Conservation (phyloP, 805 yeast species). For the Wickerhamiella hasegawae region DNA sequence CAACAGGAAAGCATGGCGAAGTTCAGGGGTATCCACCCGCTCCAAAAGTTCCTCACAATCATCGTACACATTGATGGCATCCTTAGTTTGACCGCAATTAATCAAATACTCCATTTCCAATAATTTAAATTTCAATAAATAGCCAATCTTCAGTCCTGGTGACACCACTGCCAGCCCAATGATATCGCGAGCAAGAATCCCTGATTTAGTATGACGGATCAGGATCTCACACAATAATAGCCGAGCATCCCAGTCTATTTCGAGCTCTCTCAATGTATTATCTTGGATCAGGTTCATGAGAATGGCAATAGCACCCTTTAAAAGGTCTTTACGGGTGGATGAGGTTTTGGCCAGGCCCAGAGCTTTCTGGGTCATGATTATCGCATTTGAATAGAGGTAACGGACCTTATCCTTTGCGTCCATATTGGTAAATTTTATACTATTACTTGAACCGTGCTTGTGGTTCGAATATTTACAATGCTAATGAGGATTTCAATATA, state of each 20-base stretch:
- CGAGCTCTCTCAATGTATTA: background rate
- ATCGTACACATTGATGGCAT: background rate
- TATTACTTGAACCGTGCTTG: too few relatives aligned
- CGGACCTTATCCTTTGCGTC: too few relatives aligned
- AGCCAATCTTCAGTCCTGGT: background rate
- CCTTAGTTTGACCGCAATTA: background rate
- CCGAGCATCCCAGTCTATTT: background rate
- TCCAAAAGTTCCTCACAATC: background rate
- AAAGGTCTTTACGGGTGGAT: background rate
- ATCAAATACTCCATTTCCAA: background rate
- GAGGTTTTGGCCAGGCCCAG: background rate
- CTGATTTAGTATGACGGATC: background rate
- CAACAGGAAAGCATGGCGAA: background rate
- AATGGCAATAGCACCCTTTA: background rate
- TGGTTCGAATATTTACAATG: too few relatives aligned
- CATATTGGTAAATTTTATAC: too few relatives aligned
- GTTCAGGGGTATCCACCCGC: background rate
- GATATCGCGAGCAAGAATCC: background rate
- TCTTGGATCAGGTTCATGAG: background rate
- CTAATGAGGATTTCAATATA: too few relatives aligned
- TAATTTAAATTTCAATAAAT: background rate
- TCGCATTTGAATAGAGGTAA: background rate
- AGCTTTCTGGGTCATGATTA: background rate
- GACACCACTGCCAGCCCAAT: background rate
- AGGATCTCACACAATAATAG: conserved; percentile 1